Percentiles rank a stretch among this genome's conserved stretches.
These are phyloP conservation scores for Candida verbasci DNA, from an alignment of 805 yeast genomes.

Conservation along the genomic window DNA sequence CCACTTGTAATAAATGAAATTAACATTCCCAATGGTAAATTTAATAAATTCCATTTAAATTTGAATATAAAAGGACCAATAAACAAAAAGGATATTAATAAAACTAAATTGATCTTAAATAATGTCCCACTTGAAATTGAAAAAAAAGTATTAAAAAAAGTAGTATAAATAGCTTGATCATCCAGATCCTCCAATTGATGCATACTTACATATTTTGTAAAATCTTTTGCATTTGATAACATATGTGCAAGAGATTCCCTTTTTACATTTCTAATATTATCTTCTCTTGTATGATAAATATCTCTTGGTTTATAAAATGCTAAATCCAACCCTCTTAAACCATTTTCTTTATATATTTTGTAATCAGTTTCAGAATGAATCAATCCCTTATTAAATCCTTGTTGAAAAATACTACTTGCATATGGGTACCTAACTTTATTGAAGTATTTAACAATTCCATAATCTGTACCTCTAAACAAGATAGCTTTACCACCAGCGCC, in stretches of 20 bases:
- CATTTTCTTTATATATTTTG: slow-evolving; percentile 60
- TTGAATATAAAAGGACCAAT: slow-evolving; percentile 42
- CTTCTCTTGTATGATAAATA: slow-evolving; percentile 75
- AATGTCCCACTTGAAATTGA: slow-evolving; percentile 50
- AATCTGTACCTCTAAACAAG: slow-evolving; percentile 79
- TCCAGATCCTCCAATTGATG: slow-evolving; percentile 27
- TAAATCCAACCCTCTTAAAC: slow-evolving; percentile 81
- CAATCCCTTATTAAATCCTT: slow-evolving; percentile 72
- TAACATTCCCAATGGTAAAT: slow-evolving; percentile 57
- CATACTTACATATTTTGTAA: slow-evolving; percentile 39
- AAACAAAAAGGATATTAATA: slow-evolving; percentile 47
- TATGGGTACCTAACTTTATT: slow-evolving; percentile 61
- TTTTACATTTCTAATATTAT: slow-evolving; percentile 60
- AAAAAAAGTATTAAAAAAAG: slow-evolving; percentile 56
- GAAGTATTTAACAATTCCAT: slow-evolving; percentile 59
- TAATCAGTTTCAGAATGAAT: slow-evolving; percentile 85
- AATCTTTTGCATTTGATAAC: slow-evolving; percentile 67
- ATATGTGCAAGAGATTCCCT: slow-evolving; percentile 79
- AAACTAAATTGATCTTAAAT: slow-evolving; percentile 46
- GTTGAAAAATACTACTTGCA: slow-evolving; percentile 77
- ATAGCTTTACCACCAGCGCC: slow-evolving; percentile 88
- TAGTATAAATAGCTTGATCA: slow-evolving; percentile 57
- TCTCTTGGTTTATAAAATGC: slow-evolving; percentile 86
- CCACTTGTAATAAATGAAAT: slow-evolving; percentile 31
- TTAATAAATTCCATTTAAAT: slow-evolving; percentile 41